Evolutionary conservation across 2,329 filamentous ascomycete species (phyloP).

Genomic region (Kalmusia sp.): DNA sequence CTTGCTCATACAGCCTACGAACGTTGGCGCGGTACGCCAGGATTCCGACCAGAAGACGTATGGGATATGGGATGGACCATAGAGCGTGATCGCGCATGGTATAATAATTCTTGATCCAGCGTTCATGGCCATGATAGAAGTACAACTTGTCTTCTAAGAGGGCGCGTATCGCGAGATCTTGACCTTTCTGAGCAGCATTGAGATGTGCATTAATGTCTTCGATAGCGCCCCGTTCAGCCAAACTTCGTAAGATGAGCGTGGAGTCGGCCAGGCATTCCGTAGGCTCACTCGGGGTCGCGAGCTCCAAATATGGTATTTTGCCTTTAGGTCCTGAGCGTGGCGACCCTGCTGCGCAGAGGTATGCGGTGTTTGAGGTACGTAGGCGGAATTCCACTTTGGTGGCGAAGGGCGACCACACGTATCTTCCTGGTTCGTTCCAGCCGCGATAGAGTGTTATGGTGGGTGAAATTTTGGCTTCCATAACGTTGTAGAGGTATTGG

Average conservation of each 20-base stretch:
- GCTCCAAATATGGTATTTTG: conserved; percentile 66
- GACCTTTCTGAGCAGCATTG: conserved; percentile 46
- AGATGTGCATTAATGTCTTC: conserved; percentile 59
- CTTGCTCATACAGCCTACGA: conserved; percentile 62
- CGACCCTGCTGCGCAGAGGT: conserved; percentile 56
- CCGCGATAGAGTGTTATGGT: conserved; percentile 60
- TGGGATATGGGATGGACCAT: conserved; percentile 57
- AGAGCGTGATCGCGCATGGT: conserved; percentile 63
- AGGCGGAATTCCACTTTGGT: conserved; percentile 68
- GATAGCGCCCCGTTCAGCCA: conserved; percentile 53
- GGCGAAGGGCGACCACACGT: conserved; percentile 69
- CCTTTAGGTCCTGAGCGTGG: conserved; percentile 58
- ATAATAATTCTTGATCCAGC: conserved; percentile 67
- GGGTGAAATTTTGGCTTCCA: conserved; percentile 1
- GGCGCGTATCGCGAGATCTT: conserved; percentile 61
- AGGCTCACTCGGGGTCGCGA: conserved; percentile 19
- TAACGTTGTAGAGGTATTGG: background rate
- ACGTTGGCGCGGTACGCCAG: conserved; percentile 55
- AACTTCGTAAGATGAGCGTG: conserved; percentile 58
- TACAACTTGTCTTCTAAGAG: conserved; percentile 67
- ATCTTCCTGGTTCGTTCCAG: conserved; percentile 47
- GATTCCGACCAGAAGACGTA: conserved; percentile 60
- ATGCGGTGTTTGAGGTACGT: conserved; percentile 59
- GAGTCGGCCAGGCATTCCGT: conserved; percentile 57
- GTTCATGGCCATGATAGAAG: conserved; percentile 62